Evolutionary conservation across 306 rosid species (phyloP).

Genomic region (Inga laurina): DNA sequence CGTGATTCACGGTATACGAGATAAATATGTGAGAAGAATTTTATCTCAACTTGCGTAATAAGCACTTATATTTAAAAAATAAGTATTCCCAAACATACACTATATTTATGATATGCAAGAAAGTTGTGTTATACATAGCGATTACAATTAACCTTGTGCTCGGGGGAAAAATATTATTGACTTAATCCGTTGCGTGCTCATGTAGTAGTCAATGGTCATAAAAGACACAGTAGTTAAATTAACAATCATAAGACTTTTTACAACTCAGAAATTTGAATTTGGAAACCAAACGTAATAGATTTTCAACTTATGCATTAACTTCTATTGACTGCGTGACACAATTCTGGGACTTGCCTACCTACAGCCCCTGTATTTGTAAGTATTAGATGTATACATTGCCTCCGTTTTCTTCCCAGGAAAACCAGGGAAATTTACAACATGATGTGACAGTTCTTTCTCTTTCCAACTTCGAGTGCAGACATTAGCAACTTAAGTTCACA

Average conservation of each 20-base stretch:
- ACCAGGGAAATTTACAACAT: background rate
- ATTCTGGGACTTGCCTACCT: background rate
- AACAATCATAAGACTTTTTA: background rate
- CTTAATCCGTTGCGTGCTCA: background rate
- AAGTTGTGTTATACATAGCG: background rate
- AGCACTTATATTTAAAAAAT: too few relatives aligned
- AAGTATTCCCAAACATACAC: too few relatives aligned
- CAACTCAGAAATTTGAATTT: background rate
- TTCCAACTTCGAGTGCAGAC: too few relatives aligned
- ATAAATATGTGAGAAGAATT: too few relatives aligned
- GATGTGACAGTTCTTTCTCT: background rate
- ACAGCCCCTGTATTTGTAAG: background rate
- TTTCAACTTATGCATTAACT: slow-evolving; percentile 7
- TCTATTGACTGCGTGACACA: background rate
- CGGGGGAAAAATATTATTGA: background rate
- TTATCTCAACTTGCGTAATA: too few relatives aligned
- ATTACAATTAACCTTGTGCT: background rate
- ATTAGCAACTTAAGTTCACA: too few relatives aligned
- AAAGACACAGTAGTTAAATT: background rate
- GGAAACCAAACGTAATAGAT: background rate
- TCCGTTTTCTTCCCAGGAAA: background rate
- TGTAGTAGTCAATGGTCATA: background rate
- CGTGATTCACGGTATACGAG: too few relatives aligned
- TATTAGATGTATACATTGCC: too few relatives aligned
- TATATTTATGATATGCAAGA: background rate